Percentiles rank a stretch among this genome's conserved stretches.
These are phyloP conservation scores for Aureobasidium leucospermi DNA, from an alignment of 2,329 filamentous ascomycete genomes.

Conservation along the genomic window DNA sequence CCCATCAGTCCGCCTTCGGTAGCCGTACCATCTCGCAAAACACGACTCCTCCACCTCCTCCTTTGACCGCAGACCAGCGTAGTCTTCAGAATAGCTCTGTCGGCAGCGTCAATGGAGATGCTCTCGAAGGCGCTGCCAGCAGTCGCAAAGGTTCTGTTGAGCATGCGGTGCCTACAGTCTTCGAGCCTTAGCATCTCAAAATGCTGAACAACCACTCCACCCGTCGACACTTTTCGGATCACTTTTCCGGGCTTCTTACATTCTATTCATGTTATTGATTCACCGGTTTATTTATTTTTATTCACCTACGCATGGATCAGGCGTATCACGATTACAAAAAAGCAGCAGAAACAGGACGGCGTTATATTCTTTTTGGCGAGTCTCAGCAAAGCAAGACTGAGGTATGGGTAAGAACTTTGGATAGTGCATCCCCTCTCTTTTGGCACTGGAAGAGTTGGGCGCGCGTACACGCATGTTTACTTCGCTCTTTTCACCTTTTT, in stretches of 20 bases:
- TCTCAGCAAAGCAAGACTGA: too few relatives aligned
- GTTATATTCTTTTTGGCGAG: not conserved
- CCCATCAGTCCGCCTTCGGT: conserved; percentile 13
- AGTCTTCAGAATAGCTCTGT: conserved; percentile 16
- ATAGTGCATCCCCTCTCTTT: too few relatives aligned
- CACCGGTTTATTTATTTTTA: not conserved
- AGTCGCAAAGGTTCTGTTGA: conserved; percentile 21
- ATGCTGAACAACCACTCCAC: not conserved
- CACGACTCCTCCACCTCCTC: conserved; percentile 5
- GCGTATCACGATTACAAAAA: conserved; percentile 2
- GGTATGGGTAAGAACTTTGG: too few relatives aligned
- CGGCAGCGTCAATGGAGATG: conserved; percentile 26
- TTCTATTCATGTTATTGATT: conserved; percentile 2
- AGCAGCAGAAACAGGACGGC: conserved; percentile 1
- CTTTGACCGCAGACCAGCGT: conserved; percentile 15
- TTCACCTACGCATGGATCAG: not conserved
- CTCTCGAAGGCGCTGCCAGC: conserved; percentile 26
- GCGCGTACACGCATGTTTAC: not conserved
- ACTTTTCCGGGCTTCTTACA: not conserved
- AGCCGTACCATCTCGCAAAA: not conserved
- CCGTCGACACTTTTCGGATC: not conserved
- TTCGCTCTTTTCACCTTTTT: not conserved
- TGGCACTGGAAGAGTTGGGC: too few relatives aligned
- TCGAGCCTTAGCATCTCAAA: not conserved
- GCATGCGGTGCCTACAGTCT: not conserved